phyloP scores from a whole-genome alignment of 2,329 filamentous ascomycete species.

The Didymella arachidicola region DNA sequence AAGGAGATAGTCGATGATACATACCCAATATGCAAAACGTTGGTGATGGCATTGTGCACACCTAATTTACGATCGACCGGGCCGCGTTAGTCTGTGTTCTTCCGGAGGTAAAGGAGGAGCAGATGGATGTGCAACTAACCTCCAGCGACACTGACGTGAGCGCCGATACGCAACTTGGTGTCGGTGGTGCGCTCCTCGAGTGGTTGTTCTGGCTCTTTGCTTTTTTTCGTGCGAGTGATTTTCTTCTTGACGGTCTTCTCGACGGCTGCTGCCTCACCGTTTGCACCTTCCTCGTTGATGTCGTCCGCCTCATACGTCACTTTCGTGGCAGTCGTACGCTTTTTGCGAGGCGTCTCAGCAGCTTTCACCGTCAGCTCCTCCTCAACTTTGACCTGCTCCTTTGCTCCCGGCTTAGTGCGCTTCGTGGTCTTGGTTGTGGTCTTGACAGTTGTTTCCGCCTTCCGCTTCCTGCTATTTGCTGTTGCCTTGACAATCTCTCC shows the following conservation, averaged over 20 bases:
- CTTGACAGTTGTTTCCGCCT: conserved; percentile 32
- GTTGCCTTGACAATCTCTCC: conserved; percentile 15
- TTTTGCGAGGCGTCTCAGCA: conserved; percentile 23
- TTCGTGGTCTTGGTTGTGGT: conserved; percentile 24
- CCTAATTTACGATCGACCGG: conserved; percentile 59
- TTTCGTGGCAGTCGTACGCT: conserved; percentile 27
- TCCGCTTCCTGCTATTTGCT: conserved; percentile 38
- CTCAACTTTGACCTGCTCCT: conserved; percentile 13
- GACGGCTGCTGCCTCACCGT: conserved; percentile 10
- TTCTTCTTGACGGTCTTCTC: conserved; percentile 19
- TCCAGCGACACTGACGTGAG: conserved; percentile 89
- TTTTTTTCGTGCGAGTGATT: conserved; percentile 22
- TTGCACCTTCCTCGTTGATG: conserved; percentile 20
- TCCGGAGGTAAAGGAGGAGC: neutral
- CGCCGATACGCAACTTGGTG: conserved; percentile 85
- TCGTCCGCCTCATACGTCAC: conserved; percentile 29
- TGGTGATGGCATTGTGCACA: conserved; percentile 85
- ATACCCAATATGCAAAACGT: conserved; percentile 76
- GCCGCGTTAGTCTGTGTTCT: conserved; percentile 29
- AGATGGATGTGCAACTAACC: conserved; percentile 60
- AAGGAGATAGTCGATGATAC: conserved; percentile 13
- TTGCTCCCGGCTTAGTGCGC: conserved; percentile 22
- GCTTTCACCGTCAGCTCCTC: conserved; percentile 5
- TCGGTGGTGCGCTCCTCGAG: conserved; percentile 73
- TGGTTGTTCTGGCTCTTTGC: conserved; percentile 57